These are phyloP conservation scores for Amanita inopinata DNA, from an alignment of 768 basidiomycete species.

Conservation along the genomic window DNA sequence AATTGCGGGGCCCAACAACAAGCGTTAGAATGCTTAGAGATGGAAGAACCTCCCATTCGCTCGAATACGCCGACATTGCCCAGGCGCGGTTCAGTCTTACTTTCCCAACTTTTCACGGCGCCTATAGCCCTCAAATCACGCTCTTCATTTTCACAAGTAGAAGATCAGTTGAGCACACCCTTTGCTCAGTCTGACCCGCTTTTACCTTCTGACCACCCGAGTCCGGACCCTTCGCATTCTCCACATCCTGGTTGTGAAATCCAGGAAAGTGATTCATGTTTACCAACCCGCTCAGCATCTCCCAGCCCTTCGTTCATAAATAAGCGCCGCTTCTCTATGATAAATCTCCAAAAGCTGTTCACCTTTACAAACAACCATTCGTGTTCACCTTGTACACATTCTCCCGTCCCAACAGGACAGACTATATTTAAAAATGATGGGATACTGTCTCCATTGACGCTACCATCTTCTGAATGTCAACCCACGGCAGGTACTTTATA, in stretches of 20 bases:
- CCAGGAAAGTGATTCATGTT: not conserved
- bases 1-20: not conserved
- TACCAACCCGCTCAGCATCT: constrained; percentile 20
- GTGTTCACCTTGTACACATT: not conserved
- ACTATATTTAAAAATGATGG: not conserved
- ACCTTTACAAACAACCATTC: constrained; percentile 20
- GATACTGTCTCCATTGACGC: no score
- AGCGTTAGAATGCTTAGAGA: not conserved
- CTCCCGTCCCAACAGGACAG: not conserved
- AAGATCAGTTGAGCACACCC: constrained; percentile 18
- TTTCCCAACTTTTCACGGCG: constrained; percentile 28
- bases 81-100: constrained; percentile 26
- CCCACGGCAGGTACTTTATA: no score
- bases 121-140: constrained; percentile 16
- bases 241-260: not conserved
- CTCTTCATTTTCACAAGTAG: constrained; percentile 19
- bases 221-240: constrained; percentile 8
- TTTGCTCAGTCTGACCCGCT: constrained; percentile 14
- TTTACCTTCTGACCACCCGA: constrained; percentile 11
- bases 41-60: constrained; percentile 10
- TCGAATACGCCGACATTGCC: constrained; percentile 26
- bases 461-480: no score
- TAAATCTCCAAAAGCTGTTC: constrained; percentile 30
- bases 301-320: constrained; percentile 25
- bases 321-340: constrained; percentile 27